Evolutionary conservation across 2,329 filamentous ascomycete species (phyloP).

Genomic region (Pseudopithomyces chartarum): DNA sequence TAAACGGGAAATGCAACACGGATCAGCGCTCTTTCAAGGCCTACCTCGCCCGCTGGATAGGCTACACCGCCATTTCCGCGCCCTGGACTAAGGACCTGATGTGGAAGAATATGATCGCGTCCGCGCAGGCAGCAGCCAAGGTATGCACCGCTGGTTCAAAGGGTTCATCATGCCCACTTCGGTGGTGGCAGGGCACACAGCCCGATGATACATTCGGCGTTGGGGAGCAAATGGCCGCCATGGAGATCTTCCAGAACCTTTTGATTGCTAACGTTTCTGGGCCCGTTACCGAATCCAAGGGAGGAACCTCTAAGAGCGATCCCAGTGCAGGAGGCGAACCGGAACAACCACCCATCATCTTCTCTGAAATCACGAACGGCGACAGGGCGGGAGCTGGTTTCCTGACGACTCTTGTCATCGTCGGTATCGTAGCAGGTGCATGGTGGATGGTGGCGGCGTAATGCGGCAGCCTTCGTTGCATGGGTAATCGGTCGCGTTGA

Average conservation of each 20-base stretch:
- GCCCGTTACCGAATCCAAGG: slow-evolving; percentile 55
- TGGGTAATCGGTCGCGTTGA: background rate
- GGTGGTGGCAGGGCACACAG: slow-evolving; percentile 47
- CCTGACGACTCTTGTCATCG: slow-evolving; percentile 63
- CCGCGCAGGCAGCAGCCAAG: slow-evolving; percentile 60
- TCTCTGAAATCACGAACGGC: slow-evolving; percentile 56
- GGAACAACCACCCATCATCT: slow-evolving; percentile 33
- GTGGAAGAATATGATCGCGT: slow-evolving; percentile 58
- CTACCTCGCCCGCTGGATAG: slow-evolving; percentile 51
- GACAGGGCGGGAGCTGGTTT: slow-evolving; percentile 74
- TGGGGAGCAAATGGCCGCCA: slow-evolving; percentile 64
- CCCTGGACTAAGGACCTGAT: slow-evolving; percentile 48
- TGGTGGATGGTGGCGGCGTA: slow-evolving; percentile 57
- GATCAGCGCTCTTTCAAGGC: slow-evolving; percentile 56
- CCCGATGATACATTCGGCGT: slow-evolving; percentile 59
- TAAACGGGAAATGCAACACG: slow-evolving; percentile 51
- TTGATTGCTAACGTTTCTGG: slow-evolving; percentile 38
- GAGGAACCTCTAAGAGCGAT: slow-evolving; percentile 58
- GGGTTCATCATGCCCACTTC: slow-evolving; percentile 52
- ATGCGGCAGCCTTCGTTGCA: background rate
- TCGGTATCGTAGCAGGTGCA: slow-evolving; percentile 60
- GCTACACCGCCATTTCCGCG: slow-evolving; percentile 46
- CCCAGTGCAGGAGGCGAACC: slow-evolving; percentile 44
- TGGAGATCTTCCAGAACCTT: slow-evolving; percentile 59
- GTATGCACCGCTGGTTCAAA: slow-evolving; percentile 58